Evolutionary conservation across 257 asterid species (phyloP), one percentile per base, ranked within the genome.

Genomic region (Penstemon davidsonii): DNA sequence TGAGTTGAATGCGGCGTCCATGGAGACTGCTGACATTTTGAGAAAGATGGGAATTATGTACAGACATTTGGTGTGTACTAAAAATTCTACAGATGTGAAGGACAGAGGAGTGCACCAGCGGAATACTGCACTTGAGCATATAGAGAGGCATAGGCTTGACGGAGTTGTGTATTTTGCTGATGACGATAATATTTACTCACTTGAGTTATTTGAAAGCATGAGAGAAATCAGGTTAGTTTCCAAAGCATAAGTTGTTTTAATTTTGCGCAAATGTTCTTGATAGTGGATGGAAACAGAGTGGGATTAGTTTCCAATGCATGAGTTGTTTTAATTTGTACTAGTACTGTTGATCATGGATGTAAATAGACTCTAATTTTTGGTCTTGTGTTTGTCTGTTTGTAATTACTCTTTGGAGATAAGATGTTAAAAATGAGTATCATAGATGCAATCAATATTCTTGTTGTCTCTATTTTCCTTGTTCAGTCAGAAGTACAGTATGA

Each of bases 111-210:
- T 85, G 82, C 95, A 91, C 82, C 96, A 91, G 72, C 70, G 97
- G 78, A 94, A 94, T 78, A 76, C 83, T n/a, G 99, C 96, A 0
- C 60, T 94, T 53, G 93, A 88, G 81, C 99, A 91, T 82, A 88
- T 94, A 12, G 93, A 86, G 86, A 81, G 71, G 78, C 99, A 91
- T 73, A 83, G 72, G 82, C 95, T 94, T 46, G 91, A 91, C 45
- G 99, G 97, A 55, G 81, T 91, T 73, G 91, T 88, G 64, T 94
- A 91, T 77, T 91, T 94, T 78, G 99, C 99, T 0, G 96, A 87
- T 67, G 98, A 91, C 67, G 97, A 88, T 78, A 89, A 85, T 74
- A 73, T 84, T 66, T 88, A 88, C 80, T 76, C 94, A 3, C 87
- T 91, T 5, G 96, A 94, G 76, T 84, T 91, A 64, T 89, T 94